phyloP scores from a whole-genome alignment of 345 rosid species.

The Salix purpurea region DNA sequence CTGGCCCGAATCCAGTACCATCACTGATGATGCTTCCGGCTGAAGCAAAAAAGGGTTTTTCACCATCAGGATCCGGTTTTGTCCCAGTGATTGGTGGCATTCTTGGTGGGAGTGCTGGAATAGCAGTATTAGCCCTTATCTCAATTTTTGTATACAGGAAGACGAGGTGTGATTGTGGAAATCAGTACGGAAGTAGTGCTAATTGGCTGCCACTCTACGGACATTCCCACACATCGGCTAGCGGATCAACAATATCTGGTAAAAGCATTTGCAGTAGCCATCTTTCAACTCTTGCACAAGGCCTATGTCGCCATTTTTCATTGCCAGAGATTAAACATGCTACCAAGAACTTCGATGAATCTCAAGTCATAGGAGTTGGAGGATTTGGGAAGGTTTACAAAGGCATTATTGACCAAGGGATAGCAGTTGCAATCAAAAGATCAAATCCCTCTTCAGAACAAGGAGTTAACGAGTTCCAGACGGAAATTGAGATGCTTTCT shows the following conservation, averaged over 20 bases:
- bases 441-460: conserved; percentile 32
- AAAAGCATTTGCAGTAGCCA: conserved; percentile 23
- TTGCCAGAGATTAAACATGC: conserved; percentile 23
- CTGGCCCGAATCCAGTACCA: conserved; percentile 25
- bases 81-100: conserved; percentile 12
- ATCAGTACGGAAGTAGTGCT: neutral
- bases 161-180: conserved; percentile 7
- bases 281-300: conserved; percentile 22
- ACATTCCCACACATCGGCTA: conserved; percentile 22
- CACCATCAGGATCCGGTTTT: conserved; percentile 8
- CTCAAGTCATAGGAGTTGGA: conserved; percentile 26
- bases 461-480: conserved; percentile 28
- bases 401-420: conserved; percentile 28
- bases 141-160: conserved; percentile 9
- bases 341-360: conserved; percentile 24
- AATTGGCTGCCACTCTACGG: conserved; percentile 43
- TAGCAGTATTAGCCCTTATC: conserved; percentile 9
- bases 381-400: conserved; percentile 34
- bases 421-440: conserved; percentile 24
- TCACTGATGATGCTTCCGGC: conserved; percentile 12
- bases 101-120: conserved; percentile 14
- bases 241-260: conserved; percentile 36
- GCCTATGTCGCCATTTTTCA: conserved; percentile 29
- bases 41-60: conserved; percentile 1
- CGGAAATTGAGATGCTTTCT: conserved; percentile 32